Conservation (phyloP, 2,329 filamentous ascomycete species). For the Trichoderma sp. region DNA sequence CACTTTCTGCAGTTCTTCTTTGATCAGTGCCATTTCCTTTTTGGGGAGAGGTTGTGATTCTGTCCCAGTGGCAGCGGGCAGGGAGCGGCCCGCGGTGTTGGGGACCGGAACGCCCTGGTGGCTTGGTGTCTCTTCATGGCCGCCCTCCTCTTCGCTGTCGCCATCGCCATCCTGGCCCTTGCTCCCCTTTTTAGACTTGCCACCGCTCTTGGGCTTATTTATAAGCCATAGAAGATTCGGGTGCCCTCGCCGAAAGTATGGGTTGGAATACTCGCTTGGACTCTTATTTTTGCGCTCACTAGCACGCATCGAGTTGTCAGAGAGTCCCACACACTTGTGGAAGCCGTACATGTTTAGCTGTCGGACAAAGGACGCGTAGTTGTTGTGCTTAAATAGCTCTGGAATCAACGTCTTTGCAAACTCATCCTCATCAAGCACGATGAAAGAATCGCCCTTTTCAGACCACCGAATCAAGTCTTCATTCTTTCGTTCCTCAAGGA, state of each 20-base stretch:
- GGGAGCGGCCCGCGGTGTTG: slow-evolving; percentile 29
- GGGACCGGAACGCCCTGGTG: slow-evolving; percentile 25
- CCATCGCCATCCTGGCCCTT: slow-evolving; percentile 68
- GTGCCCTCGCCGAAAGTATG: slow-evolving; percentile 89
- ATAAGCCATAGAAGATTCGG: slow-evolving; percentile 94
- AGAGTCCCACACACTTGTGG: slow-evolving; percentile 90
- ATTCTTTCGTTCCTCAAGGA: slow-evolving; percentile 88
- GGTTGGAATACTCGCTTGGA: slow-evolving; percentile 96
- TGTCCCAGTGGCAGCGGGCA: slow-evolving; percentile 44
- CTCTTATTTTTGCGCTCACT: slow-evolving; percentile 97
- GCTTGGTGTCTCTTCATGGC: slow-evolving; percentile 38
- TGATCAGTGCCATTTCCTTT: slow-evolving; percentile 74
- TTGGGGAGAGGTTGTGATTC: slow-evolving; percentile 53
- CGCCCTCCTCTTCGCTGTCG: slow-evolving; percentile 60
- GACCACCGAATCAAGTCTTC: slow-evolving; percentile 97
- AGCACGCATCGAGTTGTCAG: slow-evolving; percentile 95
- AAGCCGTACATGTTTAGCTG: slow-evolving; percentile 98
- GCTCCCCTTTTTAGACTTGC: slow-evolving; percentile 53
- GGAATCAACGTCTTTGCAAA: slow-evolving; percentile 97
- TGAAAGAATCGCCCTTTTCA: slow-evolving; percentile 91
- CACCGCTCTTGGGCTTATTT: slow-evolving; percentile 83
- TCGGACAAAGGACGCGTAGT: slow-evolving; percentile 93
- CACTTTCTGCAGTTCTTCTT: slow-evolving; percentile 76
- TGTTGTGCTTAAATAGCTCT: slow-evolving; percentile 98
- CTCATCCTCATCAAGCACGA: slow-evolving; percentile 95